phyloP scores from a whole-genome alignment of 352 stramenopile genomes.

The Phytophthora podocarpi region DNA sequence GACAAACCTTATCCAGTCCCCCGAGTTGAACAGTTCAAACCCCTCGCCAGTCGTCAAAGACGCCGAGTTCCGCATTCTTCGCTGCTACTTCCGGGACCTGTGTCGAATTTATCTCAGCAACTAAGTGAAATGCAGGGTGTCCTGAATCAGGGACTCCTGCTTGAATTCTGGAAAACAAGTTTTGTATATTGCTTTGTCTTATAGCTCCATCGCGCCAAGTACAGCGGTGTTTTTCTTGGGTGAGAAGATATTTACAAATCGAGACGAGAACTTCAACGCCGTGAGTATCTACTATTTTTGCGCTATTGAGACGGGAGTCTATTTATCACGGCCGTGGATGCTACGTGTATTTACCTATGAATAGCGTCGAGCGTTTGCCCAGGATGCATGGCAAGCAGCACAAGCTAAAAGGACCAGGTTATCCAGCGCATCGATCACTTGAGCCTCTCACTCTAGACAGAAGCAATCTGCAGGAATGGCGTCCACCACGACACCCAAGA shows the following conservation, averaged over 20 bases:
- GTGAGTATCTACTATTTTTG: slow-evolving; percentile 14
- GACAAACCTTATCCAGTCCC: slow-evolving; percentile 83
- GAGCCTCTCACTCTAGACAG: no score
- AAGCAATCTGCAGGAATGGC: slow-evolving; percentile 41
- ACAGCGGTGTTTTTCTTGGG: neutral
- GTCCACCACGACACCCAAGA: slow-evolving; percentile 59
- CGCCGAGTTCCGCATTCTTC: slow-evolving; percentile 77
- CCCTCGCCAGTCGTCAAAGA: slow-evolving; percentile 65
- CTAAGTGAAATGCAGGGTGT: slow-evolving; percentile 29
- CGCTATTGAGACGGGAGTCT: neutral
- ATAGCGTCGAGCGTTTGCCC: slow-evolving; percentile 12
- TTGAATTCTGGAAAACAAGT: neutral
- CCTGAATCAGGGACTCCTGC: no score
- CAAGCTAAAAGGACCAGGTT: slow-evolving; percentile 18
- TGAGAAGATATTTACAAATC: neutral
- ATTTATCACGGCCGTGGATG: neutral
- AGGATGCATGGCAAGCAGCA: neutral
- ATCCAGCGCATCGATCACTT: no score
- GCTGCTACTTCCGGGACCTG: slow-evolving; percentile 82
- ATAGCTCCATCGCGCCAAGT: neutral
- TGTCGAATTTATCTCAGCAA: slow-evolving; percentile 62
- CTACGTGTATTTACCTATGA: slow-evolving; percentile 20
- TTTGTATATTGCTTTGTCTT: neutral
- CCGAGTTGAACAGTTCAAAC: slow-evolving; percentile 83
- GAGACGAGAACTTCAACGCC: neutral